These are phyloP conservation scores for Cladosporium cucumerinum DNA, from an alignment of 2,329 filamentous ascomycete genomes.

Conservation along the genomic window DNA sequence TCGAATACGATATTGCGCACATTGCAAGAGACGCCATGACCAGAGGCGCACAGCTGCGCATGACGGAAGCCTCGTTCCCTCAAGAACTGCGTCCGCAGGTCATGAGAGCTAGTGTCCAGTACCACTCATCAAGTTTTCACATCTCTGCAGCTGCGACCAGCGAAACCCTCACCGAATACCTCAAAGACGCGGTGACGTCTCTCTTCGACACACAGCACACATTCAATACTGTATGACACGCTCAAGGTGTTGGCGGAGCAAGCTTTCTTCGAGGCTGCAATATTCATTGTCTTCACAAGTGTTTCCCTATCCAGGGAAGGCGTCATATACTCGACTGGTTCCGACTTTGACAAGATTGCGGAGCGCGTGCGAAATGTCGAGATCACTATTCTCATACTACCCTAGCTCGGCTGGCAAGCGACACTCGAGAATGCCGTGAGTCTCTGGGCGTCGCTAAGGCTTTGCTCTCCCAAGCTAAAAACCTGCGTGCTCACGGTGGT, in stretches of 20 bases:
- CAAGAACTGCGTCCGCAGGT: neutral
- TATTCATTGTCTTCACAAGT: neutral
- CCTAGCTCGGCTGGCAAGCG: neutral
- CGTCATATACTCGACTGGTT: neutral
- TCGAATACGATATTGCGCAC: neutral
- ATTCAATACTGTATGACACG: neutral
- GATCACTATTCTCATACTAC: neutral
- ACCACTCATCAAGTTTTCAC: neutral
- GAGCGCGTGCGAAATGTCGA: neutral
- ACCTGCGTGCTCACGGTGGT: neutral
- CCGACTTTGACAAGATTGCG: neutral
- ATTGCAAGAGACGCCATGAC: conserved; percentile 1
- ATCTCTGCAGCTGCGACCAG: too few species aligned
- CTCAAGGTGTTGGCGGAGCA: neutral
- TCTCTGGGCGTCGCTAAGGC: neutral
- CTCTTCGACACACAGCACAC: neutral
- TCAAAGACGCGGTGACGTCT: neutral
- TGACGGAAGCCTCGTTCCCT: neutral
- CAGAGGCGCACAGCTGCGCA: neutral
- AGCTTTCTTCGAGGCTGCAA: neutral
- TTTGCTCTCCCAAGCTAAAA: neutral
- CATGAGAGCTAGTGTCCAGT: neutral
- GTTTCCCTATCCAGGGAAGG: neutral
- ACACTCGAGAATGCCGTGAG: neutral
- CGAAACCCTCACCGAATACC: neutral